A percentile compares a stretch with the other conserved stretches of the same genome.
These are phyloP conservation scores for Neocucurbitaria cava DNA, from an alignment of 2,329 filamentous ascomycete species.

Conservation along the genomic window DNA sequence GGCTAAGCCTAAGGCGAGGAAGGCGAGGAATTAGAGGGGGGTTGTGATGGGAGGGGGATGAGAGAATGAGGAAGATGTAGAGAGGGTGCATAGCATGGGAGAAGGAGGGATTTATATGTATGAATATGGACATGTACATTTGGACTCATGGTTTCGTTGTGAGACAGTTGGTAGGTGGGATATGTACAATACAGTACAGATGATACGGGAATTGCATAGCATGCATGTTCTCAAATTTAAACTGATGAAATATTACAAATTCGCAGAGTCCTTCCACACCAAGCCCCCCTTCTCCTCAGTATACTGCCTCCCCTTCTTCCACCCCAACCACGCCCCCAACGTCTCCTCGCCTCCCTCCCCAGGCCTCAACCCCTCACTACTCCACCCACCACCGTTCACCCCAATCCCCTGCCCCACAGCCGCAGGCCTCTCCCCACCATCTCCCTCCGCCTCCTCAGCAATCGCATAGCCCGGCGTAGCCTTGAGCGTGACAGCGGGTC, in stretches of 20 bases:
- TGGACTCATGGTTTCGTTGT: no score
- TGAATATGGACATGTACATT: background rate
- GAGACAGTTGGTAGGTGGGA: no score
- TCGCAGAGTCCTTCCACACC: conserved; percentile 55
- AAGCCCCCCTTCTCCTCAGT: conserved; percentile 54
- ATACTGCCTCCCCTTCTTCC: conserved; percentile 75
- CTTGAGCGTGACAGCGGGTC: conserved; percentile 72
- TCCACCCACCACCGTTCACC: conserved; percentile 73
- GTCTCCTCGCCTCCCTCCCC: conserved; percentile 76
- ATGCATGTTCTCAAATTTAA: no score
- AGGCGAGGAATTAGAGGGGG: conserved; percentile 18
- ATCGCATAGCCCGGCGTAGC: conserved; percentile 73
- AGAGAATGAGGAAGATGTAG: background rate
- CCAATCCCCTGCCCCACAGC: conserved; percentile 69
- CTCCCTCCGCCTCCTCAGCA: conserved; percentile 57
- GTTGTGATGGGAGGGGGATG: background rate
- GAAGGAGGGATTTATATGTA: no score
- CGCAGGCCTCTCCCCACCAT: conserved; percentile 47
- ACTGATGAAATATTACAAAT: conserved; percentile 19
- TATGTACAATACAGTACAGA: background rate
- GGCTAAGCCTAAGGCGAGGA: conserved; percentile 39
- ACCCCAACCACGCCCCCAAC: conserved; percentile 76
- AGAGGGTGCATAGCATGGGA: no score
- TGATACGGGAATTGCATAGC: background rate
- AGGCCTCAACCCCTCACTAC: conserved; percentile 63